Percentiles rank a stretch among this genome's conserved stretches.
Conservation (phyloP, 805 yeast genomes). For the Ogataea methanolica region DNA sequence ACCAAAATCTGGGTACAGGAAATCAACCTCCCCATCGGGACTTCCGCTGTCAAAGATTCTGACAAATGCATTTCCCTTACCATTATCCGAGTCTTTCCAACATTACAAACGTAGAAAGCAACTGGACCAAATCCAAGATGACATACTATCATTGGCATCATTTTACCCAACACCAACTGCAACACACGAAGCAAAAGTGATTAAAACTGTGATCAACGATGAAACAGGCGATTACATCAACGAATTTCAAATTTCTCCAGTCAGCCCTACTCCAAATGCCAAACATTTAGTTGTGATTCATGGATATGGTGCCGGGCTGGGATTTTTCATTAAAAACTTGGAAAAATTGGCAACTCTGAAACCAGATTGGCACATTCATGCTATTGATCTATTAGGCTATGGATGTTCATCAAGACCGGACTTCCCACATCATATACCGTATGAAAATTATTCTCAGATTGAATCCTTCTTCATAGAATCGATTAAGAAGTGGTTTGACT, state of each 20-base stretch:
- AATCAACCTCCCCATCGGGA: constrained; percentile 66
- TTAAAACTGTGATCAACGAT: constrained; percentile 52
- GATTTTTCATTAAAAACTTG: constrained; percentile 73
- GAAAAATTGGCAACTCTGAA: constrained; percentile 28
- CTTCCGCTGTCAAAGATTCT: constrained; percentile 54
- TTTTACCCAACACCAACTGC: constrained; percentile 53
- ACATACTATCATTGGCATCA: constrained; percentile 49
- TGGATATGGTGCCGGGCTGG: constrained; percentile 92
- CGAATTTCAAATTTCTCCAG: constrained; percentile 62
- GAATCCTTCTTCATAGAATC: constrained; percentile 66
- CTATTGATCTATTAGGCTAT: constrained; percentile 85
- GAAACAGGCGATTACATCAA: constrained; percentile 53
- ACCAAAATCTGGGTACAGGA: constrained; percentile 29
- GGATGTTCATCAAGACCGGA: constrained; percentile 84
- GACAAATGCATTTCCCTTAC: constrained; percentile 54
- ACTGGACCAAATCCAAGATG: constrained; percentile 32
- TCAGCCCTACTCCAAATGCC: constrained; percentile 5
- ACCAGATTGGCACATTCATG: constrained; percentile 69
- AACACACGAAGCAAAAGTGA: constrained; percentile 39
- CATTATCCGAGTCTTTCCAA: constrained; percentile 44
- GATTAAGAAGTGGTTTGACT: constrained; percentile 55
- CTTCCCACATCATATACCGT: constrained; percentile 40
- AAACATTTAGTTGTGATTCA: constrained; percentile 72
- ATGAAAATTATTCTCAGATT: constrained; percentile 40
- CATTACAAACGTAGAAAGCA: constrained; percentile 38